Base-by-base conservation (phyloP, 2,329 filamentous ascomycete species). In the Harringtonia lauricola region DNA sequence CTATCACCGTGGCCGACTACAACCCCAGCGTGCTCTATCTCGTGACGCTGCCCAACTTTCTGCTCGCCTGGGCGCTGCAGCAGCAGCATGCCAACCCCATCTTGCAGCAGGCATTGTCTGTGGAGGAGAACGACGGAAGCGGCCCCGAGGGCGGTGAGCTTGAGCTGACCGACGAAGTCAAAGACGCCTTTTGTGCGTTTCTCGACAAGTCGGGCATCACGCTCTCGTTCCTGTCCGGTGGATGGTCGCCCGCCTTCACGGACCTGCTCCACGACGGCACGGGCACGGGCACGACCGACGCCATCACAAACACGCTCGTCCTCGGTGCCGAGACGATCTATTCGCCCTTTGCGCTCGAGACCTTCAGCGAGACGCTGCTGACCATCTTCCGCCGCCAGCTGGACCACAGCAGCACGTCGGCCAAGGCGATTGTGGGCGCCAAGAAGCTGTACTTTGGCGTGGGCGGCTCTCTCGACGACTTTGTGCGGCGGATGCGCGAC, bases 371-470 rank as follows among this genome's bases (percentile, higher is more conserved):
- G 33, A 79, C 79, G 5, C 65, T 88, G 13, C 69, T 82, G 35
- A 64, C 64, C 4, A 63, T 86, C 15, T 63, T 88, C 36, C 57
- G 67, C 18, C 61, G 63, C 40, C 68, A 79, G 40, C 54, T 59
- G 37, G 54, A 59, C 43, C 52, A 52, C 2, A 51, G 56, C 3
- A 56, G 57, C 4, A 65, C 68, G 41, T 63, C 65, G 41, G 75
- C 78, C 0, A 73, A 72, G 39, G 79, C 81, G 1, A 65, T 87
- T 18, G 72, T 90, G 6, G 85, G 75, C 3, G 86, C 86, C 1
- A 92, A 92, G 65, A 75, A 77, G 51, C 70, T 89, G 12, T 92
- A 92, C 61, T 92, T 92, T 61, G 86, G 86, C 3, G 86, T 92
- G 6, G 86, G 86, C 0, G 86, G 86, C 0, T 88, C 84, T 18